phyloP scores from a whole-genome alignment of 306 rosid genomes.

The Argentina anserina region DNA sequence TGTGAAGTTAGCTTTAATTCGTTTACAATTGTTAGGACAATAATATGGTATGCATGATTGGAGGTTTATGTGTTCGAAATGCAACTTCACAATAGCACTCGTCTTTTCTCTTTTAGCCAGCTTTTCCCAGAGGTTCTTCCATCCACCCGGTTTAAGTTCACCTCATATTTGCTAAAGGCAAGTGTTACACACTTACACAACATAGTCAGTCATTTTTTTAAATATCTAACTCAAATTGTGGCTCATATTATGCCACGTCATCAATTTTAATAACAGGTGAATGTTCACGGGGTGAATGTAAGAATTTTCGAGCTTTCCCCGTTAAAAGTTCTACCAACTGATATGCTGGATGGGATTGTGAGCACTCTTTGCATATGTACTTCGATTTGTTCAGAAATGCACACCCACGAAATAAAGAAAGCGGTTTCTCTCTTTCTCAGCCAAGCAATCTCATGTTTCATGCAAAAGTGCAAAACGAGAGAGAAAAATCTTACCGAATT shows the following conservation, averaged over 20 bases:
- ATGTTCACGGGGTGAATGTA: too few relatives aligned
- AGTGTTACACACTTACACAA: too few relatives aligned
- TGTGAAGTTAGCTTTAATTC: neutral
- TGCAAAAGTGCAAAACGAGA: neutral
- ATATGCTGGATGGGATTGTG: constrained; percentile 16
- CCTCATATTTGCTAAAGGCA: too few relatives aligned
- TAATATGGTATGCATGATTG: neutral
- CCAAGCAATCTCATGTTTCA: neutral
- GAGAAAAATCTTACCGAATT: neutral
- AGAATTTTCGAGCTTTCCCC: too few relatives aligned
- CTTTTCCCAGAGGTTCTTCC: too few relatives aligned
- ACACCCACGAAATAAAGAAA: neutral
- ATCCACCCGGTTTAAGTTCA: too few relatives aligned
- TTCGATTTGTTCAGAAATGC: neutral
- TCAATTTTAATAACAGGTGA: too few relatives aligned
- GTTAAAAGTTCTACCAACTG: neutral
- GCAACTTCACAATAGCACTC: neutral
- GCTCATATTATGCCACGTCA: too few relatives aligned
- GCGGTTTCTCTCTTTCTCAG: neutral
- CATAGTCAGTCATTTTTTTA: too few relatives aligned
- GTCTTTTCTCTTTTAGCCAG: constrained; percentile 13
- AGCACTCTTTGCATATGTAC: neutral
- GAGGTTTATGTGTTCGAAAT: neutral
- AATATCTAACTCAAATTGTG: too few relatives aligned
- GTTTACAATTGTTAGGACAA: neutral